Conservation (phyloP, 2,329 filamentous ascomycete genomes). For the Raffaelea albimanens region DNA sequence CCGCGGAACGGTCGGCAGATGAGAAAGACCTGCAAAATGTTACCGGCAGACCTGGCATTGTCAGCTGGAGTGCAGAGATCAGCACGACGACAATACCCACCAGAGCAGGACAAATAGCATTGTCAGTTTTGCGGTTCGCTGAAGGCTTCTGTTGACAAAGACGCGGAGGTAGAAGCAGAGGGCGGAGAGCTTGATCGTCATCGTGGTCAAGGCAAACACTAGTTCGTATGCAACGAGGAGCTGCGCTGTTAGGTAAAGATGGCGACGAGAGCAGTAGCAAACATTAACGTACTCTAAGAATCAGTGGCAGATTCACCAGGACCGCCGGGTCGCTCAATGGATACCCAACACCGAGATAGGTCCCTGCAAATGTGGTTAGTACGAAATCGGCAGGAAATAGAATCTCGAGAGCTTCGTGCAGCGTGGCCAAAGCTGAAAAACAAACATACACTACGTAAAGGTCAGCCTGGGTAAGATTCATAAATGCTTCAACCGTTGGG, state of each 20-base stretch:
- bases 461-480: too few species aligned
- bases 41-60: too few species aligned
- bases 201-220: background rate
- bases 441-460: too few species aligned
- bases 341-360: background rate
- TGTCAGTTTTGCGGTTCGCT: background rate
- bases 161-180: constrained; percentile 45
- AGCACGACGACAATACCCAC: too few species aligned
- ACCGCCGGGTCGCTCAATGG: background rate
- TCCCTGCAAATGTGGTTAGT: too few species aligned
- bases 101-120: background rate
- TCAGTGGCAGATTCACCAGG: background rate
- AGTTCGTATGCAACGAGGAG: constrained; percentile 2
- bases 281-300: background rate
- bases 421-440: too few species aligned
- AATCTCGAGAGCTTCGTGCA: too few species aligned
- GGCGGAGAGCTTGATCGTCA: constrained; percentile 34
- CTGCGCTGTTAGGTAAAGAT: too few species aligned
- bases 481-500: too few species aligned
- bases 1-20: constrained; percentile 1
- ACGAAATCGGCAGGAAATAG: too few species aligned
- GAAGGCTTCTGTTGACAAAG: constrained; percentile 27
- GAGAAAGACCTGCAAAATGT: background rate
- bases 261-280: too few species aligned
- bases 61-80: too few species aligned